phyloP scores from a whole-genome alignment of 352 stramenopile species.

The Phytophthora palmivora region DNA sequence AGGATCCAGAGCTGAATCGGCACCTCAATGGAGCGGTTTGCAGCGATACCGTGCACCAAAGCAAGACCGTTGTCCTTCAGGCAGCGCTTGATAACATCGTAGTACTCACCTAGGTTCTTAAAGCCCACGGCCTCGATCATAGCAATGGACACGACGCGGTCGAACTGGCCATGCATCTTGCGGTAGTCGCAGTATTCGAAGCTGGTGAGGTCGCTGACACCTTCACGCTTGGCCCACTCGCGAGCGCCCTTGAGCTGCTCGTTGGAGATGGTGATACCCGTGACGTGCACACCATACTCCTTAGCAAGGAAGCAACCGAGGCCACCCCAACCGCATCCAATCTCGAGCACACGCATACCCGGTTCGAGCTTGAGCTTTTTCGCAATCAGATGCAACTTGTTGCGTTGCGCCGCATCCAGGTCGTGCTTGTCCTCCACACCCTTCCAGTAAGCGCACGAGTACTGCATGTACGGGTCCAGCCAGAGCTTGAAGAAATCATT shows the following conservation, averaged over 20 bases:
- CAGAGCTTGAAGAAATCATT: conserved; percentile 92
- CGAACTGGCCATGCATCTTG: conserved; percentile 88
- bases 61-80: conserved; percentile 82
- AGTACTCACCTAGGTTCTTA: conserved; percentile 91
- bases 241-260: conserved; percentile 90
- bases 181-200: conserved; percentile 93
- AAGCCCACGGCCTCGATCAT: conserved; percentile 92
- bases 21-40: conserved; percentile 87
- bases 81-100: conserved; percentile 80
- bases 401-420: conserved; percentile 84
- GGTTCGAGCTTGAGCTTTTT: conserved; percentile 88
- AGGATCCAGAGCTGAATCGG: conserved; percentile 89
- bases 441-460: conserved; percentile 90
- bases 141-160: conserved; percentile 89
- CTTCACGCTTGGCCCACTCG: conserved; percentile 78
- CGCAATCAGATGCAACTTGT: conserved; percentile 90
- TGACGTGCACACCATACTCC: conserved; percentile 88
- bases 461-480: conserved; percentile 89
- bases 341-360: conserved; percentile 89
- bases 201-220: conserved; percentile 85
- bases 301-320: conserved; percentile 90
- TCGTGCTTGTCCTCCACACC: conserved; percentile 70
- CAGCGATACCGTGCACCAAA: conserved; percentile 85
- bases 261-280: conserved; percentile 91
- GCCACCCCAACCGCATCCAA: conserved; percentile 90